Conservation (phyloP, 1,284 basidiomycete species). For the Papiliotrema fonsecae region DNA sequence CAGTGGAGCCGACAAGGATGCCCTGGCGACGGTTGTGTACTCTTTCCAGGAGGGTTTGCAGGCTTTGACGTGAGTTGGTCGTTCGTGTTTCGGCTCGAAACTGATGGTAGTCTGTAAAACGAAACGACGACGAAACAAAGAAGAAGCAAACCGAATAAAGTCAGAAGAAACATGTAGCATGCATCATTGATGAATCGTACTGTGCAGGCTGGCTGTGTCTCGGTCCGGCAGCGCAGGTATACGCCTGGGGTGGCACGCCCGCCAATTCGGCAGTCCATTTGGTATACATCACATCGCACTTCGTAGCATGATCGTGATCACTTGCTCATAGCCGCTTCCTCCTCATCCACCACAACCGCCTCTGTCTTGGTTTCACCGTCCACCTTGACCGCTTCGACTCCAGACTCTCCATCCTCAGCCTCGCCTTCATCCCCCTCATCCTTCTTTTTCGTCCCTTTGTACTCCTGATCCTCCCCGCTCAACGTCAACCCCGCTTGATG, state of each 20-base stretch:
- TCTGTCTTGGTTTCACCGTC: background rate
- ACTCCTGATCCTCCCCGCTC: slow-evolving; percentile 70
- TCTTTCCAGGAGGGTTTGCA: slow-evolving; percentile 23
- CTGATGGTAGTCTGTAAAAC: too few species aligned
- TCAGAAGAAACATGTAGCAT: too few species aligned
- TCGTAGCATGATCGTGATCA: too few species aligned
- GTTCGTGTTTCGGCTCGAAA: too few species aligned
- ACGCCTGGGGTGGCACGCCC: too few species aligned
- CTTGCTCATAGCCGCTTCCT: background rate
- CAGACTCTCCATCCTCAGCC: slow-evolving; percentile 1
- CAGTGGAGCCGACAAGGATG: slow-evolving; percentile 12
- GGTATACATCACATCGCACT: too few species aligned
- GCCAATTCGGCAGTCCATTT: too few species aligned
- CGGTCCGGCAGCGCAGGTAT: too few species aligned
- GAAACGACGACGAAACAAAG: too few species aligned
- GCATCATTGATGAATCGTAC: too few species aligned
- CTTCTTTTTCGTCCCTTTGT: slow-evolving; percentile 16
- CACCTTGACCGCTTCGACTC: slow-evolving; percentile 19
- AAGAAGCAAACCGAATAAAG: too few species aligned
- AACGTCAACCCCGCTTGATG: slow-evolving; percentile 74
- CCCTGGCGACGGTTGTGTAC: slow-evolving; percentile 13
- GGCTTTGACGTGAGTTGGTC: slow-evolving; percentile 17
- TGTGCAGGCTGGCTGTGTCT: too few species aligned
- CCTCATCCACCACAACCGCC: background rate
- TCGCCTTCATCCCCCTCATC: background rate